Evolutionary conservation across 345 rosid species (phyloP).

Genomic region (Triadica sebifera): DNA sequence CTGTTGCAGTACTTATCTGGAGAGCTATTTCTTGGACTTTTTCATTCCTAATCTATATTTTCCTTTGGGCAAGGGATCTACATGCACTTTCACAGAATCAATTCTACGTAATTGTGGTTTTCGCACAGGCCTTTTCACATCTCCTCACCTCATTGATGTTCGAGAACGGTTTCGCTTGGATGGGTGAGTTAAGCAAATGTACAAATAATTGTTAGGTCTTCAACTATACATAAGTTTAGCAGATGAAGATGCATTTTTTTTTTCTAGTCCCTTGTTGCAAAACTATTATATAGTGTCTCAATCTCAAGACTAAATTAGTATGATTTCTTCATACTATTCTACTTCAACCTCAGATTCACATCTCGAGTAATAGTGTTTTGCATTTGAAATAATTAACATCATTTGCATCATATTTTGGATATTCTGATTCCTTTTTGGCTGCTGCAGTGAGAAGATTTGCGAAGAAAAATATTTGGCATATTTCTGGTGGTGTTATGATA

Average conservation of each 20-base stretch:
- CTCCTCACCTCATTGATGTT: constrained; percentile 92
- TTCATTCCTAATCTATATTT: constrained; percentile 12
- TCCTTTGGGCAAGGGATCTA: constrained; percentile 64
- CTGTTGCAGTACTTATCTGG: background rate
- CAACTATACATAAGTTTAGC: background rate
- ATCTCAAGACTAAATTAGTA: background rate
- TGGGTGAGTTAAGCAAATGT: constrained; percentile 53
- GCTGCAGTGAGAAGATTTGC: constrained; percentile 69
- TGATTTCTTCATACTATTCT: background rate
- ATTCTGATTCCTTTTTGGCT: constrained; percentile 23
- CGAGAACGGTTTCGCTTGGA: constrained; percentile 86
- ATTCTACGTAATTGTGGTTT: constrained; percentile 80
- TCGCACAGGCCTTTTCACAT: constrained; percentile 87
- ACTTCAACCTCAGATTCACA: background rate
- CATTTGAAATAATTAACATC: constrained; percentile 1
- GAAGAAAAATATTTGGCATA: constrained; percentile 84
- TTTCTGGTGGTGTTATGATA: constrained; percentile 94
- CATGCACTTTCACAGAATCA: constrained; percentile 85
- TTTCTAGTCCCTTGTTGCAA: background rate
- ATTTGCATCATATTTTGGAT: background rate
- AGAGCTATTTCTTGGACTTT: background rate
- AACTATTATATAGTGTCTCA: background rate
- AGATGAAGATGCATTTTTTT: background rate
- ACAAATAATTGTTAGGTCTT: background rate
- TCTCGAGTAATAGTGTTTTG: too few species aligned